Evolutionary conservation across 345 rosid species (phyloP).

Genomic region (Angophora floribunda): DNA sequence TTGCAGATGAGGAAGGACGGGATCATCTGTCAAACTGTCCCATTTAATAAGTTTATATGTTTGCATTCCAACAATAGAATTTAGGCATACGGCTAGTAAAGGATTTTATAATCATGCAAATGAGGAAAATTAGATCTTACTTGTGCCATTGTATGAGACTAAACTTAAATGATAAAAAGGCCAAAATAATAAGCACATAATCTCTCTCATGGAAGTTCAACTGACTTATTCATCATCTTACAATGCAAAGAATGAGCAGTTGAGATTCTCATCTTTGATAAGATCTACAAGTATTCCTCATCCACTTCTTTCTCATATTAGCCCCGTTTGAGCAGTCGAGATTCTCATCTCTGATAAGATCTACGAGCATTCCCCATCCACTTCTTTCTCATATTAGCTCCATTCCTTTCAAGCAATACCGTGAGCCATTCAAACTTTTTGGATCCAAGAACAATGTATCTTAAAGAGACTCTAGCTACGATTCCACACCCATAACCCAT

Average conservation of each 20-base stretch:
- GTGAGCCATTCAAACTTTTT: neutral
- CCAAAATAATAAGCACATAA: neutral
- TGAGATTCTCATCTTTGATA: neutral
- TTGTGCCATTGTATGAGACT: neutral
- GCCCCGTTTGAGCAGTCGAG: too few species aligned
- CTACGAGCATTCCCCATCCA: neutral
- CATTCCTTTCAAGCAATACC: conserved; percentile 25
- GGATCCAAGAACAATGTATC: neutral
- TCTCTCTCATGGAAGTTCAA: rapidly evolving
- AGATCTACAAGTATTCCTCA: neutral
- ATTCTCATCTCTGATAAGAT: neutral
- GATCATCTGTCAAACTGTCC: too few species aligned
- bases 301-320: conserved; percentile 29
- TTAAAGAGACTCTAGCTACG: neutral
- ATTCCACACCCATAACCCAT: conserved; percentile 5
- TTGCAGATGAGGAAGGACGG: too few species aligned
- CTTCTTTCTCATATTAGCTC: conserved; percentile 38
- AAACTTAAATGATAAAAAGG: neutral
- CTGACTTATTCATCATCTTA: neutral
- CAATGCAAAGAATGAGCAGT: neutral
- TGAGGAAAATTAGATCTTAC: neutral
- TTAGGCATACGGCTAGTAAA: too few species aligned
- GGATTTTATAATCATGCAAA: too few species aligned
- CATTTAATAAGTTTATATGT: too few species aligned
- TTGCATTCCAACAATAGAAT: too few species aligned